Conservation (phyloP, 495 filamentous ascomycete species). For the Penicillium chermesinum region DNA sequence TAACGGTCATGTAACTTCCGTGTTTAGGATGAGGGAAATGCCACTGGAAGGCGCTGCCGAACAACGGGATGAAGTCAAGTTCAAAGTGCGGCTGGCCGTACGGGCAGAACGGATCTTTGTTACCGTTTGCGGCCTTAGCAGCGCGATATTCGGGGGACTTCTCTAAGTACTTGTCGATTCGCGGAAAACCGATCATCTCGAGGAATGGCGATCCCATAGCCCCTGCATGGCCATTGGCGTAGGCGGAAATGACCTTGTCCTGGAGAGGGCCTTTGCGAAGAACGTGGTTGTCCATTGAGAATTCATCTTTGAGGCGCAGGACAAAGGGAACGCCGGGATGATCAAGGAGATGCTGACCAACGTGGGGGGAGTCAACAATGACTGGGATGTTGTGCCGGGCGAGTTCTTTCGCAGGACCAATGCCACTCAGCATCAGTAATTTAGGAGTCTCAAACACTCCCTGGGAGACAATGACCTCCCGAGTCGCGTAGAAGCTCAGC, state of each 20-base stretch:
- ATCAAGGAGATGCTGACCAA: conserved; percentile 57
- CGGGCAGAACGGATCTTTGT: conserved; percentile 57
- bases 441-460: conserved; percentile 45
- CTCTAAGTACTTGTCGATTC: conserved; percentile 40
- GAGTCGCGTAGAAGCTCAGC: conserved; percentile 31
- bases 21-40: conserved; percentile 48
- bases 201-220: conserved; percentile 47
- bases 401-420: conserved; percentile 43
- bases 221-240: conserved; percentile 44
- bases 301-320: conserved; percentile 51
- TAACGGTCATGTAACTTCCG: conserved; percentile 51
- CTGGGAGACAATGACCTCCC: conserved; percentile 42
- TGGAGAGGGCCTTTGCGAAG: conserved; percentile 44
- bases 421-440: conserved; percentile 45
- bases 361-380: conserved; percentile 40
- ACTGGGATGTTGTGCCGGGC: conserved; percentile 43
- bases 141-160: conserved; percentile 45
- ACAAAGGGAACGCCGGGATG: conserved; percentile 53
- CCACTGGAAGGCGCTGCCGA: conserved; percentile 59
- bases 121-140: too few species aligned
- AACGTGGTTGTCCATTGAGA: conserved; percentile 48
- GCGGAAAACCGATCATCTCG: conserved; percentile 47
- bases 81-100: conserved; percentile 60
- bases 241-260: conserved; percentile 39
- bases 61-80: conserved; percentile 59